phyloP scores from a whole-genome alignment of 768 basidiomycete species.

The Lentinula aciculospora region DNA sequence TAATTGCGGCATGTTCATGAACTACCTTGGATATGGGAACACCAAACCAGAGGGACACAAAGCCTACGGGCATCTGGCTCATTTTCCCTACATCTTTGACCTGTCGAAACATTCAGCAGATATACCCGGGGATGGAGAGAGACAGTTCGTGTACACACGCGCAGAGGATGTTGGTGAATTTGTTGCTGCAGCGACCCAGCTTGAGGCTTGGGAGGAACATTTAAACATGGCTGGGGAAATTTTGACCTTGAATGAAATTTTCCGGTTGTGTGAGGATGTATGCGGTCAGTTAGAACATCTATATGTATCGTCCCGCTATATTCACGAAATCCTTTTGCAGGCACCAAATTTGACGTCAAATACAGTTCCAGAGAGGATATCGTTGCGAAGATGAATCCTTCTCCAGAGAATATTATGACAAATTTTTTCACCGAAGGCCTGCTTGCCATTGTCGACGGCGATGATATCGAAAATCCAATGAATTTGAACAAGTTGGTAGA shows the following conservation, averaged over 20 bases:
- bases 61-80: neutral
- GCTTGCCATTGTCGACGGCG: neutral
- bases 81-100: neutral
- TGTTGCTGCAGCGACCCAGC: constrained; percentile 1
- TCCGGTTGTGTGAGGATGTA: neutral
- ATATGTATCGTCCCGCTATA: neutral
- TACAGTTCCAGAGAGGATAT: neutral
- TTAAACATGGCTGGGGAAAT: constrained; percentile 1
- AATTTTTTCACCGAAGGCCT: neutral
- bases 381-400: neutral
- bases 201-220: constrained; percentile 4
- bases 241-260: neutral
- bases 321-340: neutral
- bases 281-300: neutral
- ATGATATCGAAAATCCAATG: neutral
- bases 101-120: constrained; percentile 2
- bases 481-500: constrained; percentile 1
- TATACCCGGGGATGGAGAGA: constrained; percentile 6
- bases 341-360: neutral
- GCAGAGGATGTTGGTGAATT: constrained; percentile 5
- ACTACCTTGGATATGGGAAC: constrained; percentile 3
- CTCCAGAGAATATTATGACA: neutral
- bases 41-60: constrained; percentile 1
- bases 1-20: constrained; percentile 2
- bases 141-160: neutral